phyloP scores from a whole-genome alignment of 192 early-diverging fungal species.

The Rhizophagus clarus region DNA sequence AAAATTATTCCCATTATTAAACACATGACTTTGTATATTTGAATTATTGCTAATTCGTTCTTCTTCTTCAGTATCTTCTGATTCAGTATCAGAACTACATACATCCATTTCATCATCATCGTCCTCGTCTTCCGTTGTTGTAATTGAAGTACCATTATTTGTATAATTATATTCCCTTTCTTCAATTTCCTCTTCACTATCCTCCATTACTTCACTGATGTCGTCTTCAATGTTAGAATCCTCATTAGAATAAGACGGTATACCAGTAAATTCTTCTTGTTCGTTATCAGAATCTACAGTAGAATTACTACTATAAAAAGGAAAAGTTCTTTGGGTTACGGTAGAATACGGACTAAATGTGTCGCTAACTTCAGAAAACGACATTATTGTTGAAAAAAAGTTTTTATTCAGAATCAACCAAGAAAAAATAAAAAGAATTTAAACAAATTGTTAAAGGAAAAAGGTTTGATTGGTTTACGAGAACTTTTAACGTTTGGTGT shows the following conservation, averaged over 20 bases:
- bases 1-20: not conserved
- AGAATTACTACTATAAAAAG: not conserved
- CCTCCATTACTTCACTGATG: not conserved
- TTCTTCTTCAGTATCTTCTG: constrained; percentile 12
- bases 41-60: not conserved
- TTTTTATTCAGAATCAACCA: not conserved
- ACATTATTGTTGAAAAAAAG: not conserved
- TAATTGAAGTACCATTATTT: not conserved
- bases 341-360: not conserved
- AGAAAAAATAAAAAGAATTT: not conserved
- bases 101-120: constrained; percentile 26
- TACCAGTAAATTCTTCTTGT: constrained; percentile 3
- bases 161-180: not conserved
- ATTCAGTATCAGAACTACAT: constrained; percentile 17
- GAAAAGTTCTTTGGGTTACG: not conserved
- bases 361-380: not conserved
- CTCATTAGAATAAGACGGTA: not conserved
- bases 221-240: constrained; percentile 12
- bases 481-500: not conserved
- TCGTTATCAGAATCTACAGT: not conserved
- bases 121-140: constrained; percentile 8
- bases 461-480: not conserved
- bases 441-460: not conserved
- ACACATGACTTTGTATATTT: not conserved
- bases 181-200: constrained; percentile 8